Conservation (phyloP, 2,329 filamentous ascomycete genomes). For the Colletotrichum gloeosporioides region DNA sequence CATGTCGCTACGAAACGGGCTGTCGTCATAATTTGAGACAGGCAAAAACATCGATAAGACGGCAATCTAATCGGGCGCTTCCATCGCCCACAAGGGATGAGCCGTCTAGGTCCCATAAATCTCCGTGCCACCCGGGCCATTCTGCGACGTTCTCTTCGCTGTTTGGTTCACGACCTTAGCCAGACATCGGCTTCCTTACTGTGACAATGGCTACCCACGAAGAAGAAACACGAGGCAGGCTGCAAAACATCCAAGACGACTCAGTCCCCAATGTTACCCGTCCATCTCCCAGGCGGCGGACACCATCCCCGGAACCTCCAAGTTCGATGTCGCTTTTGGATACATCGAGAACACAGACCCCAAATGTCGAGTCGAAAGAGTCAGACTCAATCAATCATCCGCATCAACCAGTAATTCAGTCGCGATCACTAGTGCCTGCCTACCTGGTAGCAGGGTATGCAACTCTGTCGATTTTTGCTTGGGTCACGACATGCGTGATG, state of each 20-base stretch:
- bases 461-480: background rate
- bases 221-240: background rate
- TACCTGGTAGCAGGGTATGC: background rate
- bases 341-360: background rate
- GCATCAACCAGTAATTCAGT: background rate
- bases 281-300: background rate
- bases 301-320: background rate
- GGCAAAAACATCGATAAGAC: background rate
- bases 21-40: background rate
- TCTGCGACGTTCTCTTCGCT: background rate
- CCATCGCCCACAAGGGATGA: background rate
- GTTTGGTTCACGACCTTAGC: accelerated
- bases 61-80: background rate
- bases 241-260: background rate
- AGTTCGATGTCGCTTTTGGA: background rate
- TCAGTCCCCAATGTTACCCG: too few species aligned
- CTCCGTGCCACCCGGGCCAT: accelerated
- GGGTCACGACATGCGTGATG: background rate
- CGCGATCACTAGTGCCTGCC: background rate
- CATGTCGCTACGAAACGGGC: background rate
- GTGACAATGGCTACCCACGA: background rate
- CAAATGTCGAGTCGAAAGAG: background rate
- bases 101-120: background rate
- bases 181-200: background rate
- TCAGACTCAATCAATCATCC: background rate